Base-by-base conservation (phyloP, 2,329 filamentous ascomycete species). In the Zarea fungicola region DNA sequence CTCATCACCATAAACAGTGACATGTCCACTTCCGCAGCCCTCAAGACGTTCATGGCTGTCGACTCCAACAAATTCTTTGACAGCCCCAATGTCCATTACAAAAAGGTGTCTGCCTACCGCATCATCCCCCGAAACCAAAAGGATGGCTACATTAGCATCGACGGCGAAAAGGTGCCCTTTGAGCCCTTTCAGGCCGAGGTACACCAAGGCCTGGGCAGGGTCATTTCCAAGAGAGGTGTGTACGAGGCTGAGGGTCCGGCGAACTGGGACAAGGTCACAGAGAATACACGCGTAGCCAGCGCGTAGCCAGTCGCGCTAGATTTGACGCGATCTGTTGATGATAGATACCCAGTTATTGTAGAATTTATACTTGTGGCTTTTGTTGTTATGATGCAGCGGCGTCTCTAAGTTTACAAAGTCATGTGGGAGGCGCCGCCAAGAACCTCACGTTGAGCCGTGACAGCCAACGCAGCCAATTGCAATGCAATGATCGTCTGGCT, bases 131-230 rank as follows among this genome's bases (percentile, higher is more conserved):
- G 80, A 46, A 70, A 85, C 54, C 77, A 84, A 58, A 72, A 79
- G 32, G 77, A 84, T 54, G 92, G 92, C 2, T 93, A 87, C 64
- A 95, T 99, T 63, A 95, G 89, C 64, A 89, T 99, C 55, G 93
- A 97, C 61, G 93, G 93, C 31, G 93, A 99, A 69, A 78, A 80
- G 47, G 76, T 95, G 3, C 87, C 89, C 0, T 97, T 95, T 63
- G 85, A 85, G 58, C 86, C 89, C 0, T 95, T 96, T 63, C 93
- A 99, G 71, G 89, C 84, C 3, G 93, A 99, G 68, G 77, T 96
- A 6, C 89, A 96, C 64, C 78, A 74, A 45, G 87, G 85, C 0
- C 72, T 99, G 21, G 93, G 89, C 1, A 89, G 87, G 4, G 87
- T 92, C n/a, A 72, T 97, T 54, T 89, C 88, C 42, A 89, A 85